A percentile compares a stretch with the other conserved stretches of the same genome.
Conservation (phyloP, 1,284 basidiomycete genomes). For the Xanthoconium separans region DNA sequence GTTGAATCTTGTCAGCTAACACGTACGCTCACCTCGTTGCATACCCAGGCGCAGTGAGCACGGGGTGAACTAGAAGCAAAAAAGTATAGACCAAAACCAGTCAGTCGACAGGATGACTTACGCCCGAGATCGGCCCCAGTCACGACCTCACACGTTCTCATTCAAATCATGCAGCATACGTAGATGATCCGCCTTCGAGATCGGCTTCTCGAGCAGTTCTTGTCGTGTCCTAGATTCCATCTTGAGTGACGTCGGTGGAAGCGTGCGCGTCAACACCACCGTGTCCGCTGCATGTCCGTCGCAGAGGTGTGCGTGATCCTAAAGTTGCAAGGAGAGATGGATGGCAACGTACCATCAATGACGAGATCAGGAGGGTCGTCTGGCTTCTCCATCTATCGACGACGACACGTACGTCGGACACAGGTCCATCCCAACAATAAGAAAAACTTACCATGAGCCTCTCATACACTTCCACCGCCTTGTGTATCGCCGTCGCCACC, state of each 20-base stretch:
- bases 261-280: constrained; percentile 80
- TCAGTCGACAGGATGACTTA: not conserved
- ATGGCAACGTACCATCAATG: constrained; percentile 65
- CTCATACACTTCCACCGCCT: constrained; percentile 93
- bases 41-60: constrained; percentile 84
- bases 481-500: constrained; percentile 88
- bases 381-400: constrained; percentile 56
- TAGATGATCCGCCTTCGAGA: constrained; percentile 78
- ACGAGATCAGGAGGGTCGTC: constrained; percentile 91
- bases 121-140: constrained; percentile 53
- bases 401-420: not conserved
- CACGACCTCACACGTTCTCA: constrained; percentile 85
- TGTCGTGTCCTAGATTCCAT: constrained; percentile 48
- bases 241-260: constrained; percentile 51
- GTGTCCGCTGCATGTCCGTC: constrained; percentile 70
- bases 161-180: constrained; percentile 89
- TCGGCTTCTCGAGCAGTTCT: constrained; percentile 89
- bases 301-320: not conserved
- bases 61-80: constrained; percentile 66
- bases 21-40: constrained; percentile 58
- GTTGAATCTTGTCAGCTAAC: not conserved
- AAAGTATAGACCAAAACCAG: not conserved
- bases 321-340: not conserved
- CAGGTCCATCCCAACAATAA: not conserved
- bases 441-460: constrained; percentile 63